Conservation (phyloP, 2,329 filamentous ascomycete genomes). For the Colletotrichum zoysiae region DNA sequence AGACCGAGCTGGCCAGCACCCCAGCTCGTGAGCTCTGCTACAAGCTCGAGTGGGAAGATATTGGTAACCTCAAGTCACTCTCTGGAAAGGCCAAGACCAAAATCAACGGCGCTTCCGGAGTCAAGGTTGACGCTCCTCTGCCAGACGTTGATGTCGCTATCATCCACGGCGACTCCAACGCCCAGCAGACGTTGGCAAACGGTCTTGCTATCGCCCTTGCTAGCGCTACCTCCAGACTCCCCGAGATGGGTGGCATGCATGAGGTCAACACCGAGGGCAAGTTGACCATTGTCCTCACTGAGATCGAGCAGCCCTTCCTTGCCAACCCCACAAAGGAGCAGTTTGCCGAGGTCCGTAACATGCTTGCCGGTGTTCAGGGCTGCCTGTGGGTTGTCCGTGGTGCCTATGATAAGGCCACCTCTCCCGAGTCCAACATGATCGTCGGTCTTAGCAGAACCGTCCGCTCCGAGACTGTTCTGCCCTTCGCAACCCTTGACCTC, state of each 20-base stretch:
- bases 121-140: conserved; percentile 37
- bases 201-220: conserved; percentile 38
- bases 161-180: conserved; percentile 41
- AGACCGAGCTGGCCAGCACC: conserved; percentile 37
- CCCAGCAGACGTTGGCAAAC: conserved; percentile 40
- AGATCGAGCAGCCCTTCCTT: conserved; percentile 59
- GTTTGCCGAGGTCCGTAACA: conserved; percentile 54
- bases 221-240: conserved; percentile 40
- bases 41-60: conserved; percentile 45
- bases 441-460: conserved; percentile 60
- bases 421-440: conserved; percentile 58
- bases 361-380: conserved; percentile 52
- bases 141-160: conserved; percentile 42
- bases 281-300: conserved; percentile 57
- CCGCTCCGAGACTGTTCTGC: conserved; percentile 60
- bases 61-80: conserved; percentile 37
- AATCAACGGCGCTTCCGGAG: conserved; percentile 24
- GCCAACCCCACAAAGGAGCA: conserved; percentile 53
- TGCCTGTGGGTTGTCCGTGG: conserved; percentile 57
- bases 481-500: conserved; percentile 60
- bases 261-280: conserved; percentile 44
- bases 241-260: conserved; percentile 43
- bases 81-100: conserved; percentile 36
- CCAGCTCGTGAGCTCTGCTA: conserved; percentile 44
- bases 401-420: conserved; percentile 52